These are phyloP conservation scores for Phytophthora hibernalis DNA, from an alignment of 352 stramenopile species.

Conservation along the genomic window DNA sequence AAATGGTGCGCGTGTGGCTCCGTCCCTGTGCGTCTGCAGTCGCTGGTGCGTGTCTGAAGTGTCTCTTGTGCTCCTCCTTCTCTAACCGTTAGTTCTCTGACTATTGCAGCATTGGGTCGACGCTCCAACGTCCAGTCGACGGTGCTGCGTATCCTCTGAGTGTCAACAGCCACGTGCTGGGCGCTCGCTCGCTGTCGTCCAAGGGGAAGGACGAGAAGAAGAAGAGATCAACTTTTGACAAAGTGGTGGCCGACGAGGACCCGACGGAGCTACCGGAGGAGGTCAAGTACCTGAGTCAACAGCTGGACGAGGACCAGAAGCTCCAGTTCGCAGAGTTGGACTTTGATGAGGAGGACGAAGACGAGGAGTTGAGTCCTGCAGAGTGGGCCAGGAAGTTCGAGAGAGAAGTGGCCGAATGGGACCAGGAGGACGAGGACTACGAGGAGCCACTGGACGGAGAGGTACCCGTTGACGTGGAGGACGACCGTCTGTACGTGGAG, in stretches of 20 bases:
- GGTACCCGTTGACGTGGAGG: slow-evolving; percentile 41
- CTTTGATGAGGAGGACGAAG: slow-evolving; percentile 51
- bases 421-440: slow-evolving; percentile 44
- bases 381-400: slow-evolving; percentile 79
- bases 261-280: slow-evolving; percentile 58
- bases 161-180: no score
- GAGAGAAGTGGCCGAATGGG: slow-evolving; percentile 62
- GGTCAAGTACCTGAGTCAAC: slow-evolving; percentile 69
- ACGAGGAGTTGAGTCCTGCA: slow-evolving; percentile 51
- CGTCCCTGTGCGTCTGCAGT: slow-evolving; percentile 56
- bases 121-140: slow-evolving; percentile 15
- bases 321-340: slow-evolving; percentile 39
- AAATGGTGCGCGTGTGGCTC: slow-evolving; percentile 80
- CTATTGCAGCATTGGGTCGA: slow-evolving; percentile 30
- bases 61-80: no score
- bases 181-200: no score
- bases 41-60: slow-evolving; percentile 56
- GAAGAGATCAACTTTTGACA: slow-evolving; percentile 68
- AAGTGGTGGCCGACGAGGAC: slow-evolving; percentile 54
- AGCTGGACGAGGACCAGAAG: slow-evolving; percentile 42
- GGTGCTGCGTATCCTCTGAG: no score
- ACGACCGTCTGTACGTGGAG: slow-evolving; percentile 79
- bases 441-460: no score
- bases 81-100: no score
- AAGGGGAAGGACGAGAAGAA: slow-evolving; percentile 68